Conservation (phyloP, 257 asterid species). For the Solanum lycopersicoides region DNA sequence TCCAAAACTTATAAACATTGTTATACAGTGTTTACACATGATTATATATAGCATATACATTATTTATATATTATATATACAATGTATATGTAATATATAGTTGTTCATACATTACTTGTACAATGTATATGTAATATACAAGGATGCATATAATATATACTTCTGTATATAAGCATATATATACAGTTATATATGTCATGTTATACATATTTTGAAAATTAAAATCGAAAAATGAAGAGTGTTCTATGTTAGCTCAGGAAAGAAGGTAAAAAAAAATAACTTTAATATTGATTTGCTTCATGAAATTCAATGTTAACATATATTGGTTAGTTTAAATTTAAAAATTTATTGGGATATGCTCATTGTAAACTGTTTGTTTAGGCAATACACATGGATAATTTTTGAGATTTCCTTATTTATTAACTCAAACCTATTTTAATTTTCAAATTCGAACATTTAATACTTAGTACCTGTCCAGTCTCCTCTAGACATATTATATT, state of each 20-base stretch:
- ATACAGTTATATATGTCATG: neutral
- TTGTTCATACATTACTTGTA: neutral
- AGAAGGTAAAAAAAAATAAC: neutral
- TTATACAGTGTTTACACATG: neutral
- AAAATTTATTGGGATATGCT: neutral
- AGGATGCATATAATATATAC: neutral
- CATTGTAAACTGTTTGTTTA: neutral
- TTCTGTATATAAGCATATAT: neutral
- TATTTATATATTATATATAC: neutral
- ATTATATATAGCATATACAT: neutral
- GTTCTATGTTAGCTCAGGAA: neutral
- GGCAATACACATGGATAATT: neutral
- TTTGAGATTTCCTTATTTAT: neutral
- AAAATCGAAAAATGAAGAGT: neutral
- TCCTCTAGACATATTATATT: neutral
- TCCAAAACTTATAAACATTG: constrained; percentile 51
- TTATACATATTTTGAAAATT: neutral
- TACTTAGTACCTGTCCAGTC: neutral
- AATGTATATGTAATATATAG: neutral
- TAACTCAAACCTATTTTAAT: neutral
- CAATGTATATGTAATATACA: neutral
- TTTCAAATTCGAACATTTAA: neutral
- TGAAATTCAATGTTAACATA: neutral
- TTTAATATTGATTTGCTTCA: neutral
- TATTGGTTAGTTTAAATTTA: neutral